These are phyloP conservation scores for Leccinum barrowsii DNA, from an alignment of 768 basidiomycete species.

Conservation along the genomic window DNA sequence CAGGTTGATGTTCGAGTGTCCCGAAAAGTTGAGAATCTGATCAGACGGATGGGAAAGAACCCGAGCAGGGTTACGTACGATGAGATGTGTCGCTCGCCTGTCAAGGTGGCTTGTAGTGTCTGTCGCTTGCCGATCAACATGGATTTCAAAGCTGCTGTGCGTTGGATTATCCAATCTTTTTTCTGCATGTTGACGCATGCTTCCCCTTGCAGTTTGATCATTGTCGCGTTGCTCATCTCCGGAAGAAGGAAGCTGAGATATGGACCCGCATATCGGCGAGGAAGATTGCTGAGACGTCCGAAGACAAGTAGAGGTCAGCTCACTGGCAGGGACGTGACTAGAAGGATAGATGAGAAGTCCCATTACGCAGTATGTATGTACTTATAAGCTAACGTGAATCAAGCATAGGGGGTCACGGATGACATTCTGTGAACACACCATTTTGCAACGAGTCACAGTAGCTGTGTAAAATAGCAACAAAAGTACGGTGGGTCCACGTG, in stretches of 20 bases:
- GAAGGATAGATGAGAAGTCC: background rate
- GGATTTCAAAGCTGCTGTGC: constrained; percentile 6
- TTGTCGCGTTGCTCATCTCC: background rate
- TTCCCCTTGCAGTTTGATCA: background rate
- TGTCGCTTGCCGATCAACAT: constrained; percentile 1
- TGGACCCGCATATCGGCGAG: constrained; percentile 7
- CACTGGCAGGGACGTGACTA: background rate
- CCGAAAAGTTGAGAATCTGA: constrained; percentile 8
- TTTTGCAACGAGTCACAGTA: constrained; percentile 4
- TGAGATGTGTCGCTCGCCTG: constrained; percentile 1
- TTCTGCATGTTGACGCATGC: background rate
- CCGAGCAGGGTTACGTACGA: background rate
- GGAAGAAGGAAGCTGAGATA: background rate
- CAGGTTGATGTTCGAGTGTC: constrained; percentile 4
- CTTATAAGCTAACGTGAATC: constrained; percentile 6
- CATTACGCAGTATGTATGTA: background rate
- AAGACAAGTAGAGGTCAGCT: background rate
- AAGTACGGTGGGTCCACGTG: constrained; percentile 9
- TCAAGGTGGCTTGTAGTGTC: constrained; percentile 7
- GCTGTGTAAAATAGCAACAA: constrained; percentile 4
- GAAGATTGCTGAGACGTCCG: background rate
- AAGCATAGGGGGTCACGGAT: too few relatives aligned
- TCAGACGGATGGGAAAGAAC: constrained; percentile 7
- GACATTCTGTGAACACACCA: too few relatives aligned
- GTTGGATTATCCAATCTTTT: background rate